Conservation (phyloP, 2,329 filamentous ascomycete genomes). For the Colletotrichum sp. region DNA sequence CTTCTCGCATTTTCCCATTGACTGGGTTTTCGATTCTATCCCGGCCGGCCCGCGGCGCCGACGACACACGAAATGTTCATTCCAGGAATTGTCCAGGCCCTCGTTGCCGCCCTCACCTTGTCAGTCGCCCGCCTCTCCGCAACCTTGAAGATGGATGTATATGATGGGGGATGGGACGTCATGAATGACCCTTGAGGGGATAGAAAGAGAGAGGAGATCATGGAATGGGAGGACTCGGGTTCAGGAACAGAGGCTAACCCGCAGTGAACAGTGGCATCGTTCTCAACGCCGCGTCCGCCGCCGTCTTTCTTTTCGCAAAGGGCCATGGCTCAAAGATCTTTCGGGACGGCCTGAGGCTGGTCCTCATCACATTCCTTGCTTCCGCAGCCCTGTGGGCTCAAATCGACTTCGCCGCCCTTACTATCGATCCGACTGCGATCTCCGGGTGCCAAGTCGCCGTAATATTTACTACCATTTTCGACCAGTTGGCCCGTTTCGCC, state of each 20-base stretch:
- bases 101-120: slow-evolving; percentile 61
- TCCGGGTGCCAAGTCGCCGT: slow-evolving; percentile 57
- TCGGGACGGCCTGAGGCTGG: slow-evolving; percentile 67
- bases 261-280: slow-evolving; percentile 52
- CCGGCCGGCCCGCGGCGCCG: slow-evolving; percentile 29
- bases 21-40: slow-evolving; percentile 45
- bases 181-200: neutral
- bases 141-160: neutral
- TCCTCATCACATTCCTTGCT: slow-evolving; percentile 61
- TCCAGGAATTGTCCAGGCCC: slow-evolving; percentile 49
- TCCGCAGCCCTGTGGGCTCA: slow-evolving; percentile 59
- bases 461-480: slow-evolving; percentile 58
- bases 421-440: slow-evolving; percentile 47
- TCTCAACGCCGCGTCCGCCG: slow-evolving; percentile 54
- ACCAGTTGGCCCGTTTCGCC: slow-evolving; percentile 59
- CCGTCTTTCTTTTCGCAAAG: slow-evolving; percentile 49
- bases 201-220: neutral
- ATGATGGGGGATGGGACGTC: neutral
- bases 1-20: slow-evolving; percentile 45
- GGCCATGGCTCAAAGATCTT: slow-evolving; percentile 54
- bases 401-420: slow-evolving; percentile 53
- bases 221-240: neutral
- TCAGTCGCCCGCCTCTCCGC: slow-evolving; percentile 37
- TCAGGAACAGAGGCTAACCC: slow-evolving; percentile 29
- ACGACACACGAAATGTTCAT: slow-evolving; percentile 47